A percentile compares a stretch with the other conserved stretches of the same genome.
Conservation (phyloP, 352 stramenopile species). For the Pythium sp. region DNA sequence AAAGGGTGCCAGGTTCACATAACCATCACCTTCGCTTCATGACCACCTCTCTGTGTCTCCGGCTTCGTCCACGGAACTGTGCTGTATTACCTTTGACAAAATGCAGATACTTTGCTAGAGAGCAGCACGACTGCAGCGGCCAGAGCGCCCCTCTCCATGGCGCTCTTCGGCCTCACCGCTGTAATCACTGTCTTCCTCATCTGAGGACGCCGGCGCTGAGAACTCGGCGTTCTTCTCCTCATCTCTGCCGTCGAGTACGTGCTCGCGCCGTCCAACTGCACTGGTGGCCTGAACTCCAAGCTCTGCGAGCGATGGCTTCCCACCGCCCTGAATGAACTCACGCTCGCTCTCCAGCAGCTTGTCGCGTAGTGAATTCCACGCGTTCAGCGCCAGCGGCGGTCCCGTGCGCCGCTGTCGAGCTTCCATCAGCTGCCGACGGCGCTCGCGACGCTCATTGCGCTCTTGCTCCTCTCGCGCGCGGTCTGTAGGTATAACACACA, state of each 20-base stretch:
- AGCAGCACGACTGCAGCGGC: not conserved
- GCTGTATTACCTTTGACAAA: not conserved
- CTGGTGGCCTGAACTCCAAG: not conserved
- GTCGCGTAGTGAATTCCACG: constrained; percentile 20
- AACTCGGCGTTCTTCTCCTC: not conserved
- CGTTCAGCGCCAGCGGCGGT: constrained; percentile 9
- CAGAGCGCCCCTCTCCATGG: not conserved
- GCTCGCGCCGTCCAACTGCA: not conserved
- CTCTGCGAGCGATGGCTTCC: constrained; percentile 11
- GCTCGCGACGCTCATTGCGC: not conserved
- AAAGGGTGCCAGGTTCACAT: not conserved
- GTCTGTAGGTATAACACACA: not conserved
- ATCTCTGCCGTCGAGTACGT: not conserved
- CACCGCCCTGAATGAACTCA: constrained; percentile 7
- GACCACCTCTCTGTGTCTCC: not conserved
- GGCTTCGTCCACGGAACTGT: not conserved
- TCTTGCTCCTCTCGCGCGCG: not conserved
- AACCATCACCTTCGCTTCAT: not conserved
- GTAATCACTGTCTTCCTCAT: not conserved
- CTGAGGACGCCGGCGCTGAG: not conserved
- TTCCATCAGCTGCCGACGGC: not conserved
- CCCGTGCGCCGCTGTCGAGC: constrained; percentile 5
- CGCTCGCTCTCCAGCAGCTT: constrained; percentile 20
- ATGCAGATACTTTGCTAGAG: not conserved
- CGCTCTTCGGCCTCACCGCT: not conserved